A percentile compares a stretch with the other conserved stretches of the same genome.
Conservation (phyloP, 768 basidiomycete species). For the Tylopilus cervinicoccineus region DNA sequence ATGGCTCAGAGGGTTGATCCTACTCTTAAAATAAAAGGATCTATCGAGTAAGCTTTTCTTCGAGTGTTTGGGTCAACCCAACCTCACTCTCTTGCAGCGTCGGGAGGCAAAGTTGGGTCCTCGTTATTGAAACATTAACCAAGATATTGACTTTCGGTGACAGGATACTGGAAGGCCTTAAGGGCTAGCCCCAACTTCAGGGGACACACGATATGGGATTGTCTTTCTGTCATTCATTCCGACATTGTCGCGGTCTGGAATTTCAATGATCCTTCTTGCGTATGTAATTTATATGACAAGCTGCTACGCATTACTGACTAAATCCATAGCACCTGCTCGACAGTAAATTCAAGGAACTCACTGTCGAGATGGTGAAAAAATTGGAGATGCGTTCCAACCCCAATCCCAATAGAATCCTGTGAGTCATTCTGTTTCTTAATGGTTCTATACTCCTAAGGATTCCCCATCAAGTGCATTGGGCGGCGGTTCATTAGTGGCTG, state of each 20-base stretch:
- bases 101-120: background rate
- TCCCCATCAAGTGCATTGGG: background rate
- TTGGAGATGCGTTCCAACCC: background rate
- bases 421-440: background rate
- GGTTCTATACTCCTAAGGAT: background rate
- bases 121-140: background rate
- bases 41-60: background rate
- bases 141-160: background rate
- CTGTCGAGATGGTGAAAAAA: background rate
- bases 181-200: background rate
- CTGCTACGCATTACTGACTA: background rate
- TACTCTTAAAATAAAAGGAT: background rate
- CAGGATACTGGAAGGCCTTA: constrained; percentile 2
- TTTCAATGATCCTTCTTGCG: background rate
- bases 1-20: background rate
- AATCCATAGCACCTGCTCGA: background rate
- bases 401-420: background rate
- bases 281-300: background rate
- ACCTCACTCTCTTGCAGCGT: background rate
- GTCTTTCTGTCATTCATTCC: background rate
- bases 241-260: constrained; percentile 1
- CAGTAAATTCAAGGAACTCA: background rate
- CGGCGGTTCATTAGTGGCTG: background rate
- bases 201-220: background rate
- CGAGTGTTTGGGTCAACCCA: background rate